Evolutionary conservation across 345 rosid genomes (phyloP), one percentile per base, ranked within the genome.

Genomic region (Salix brachista): DNA sequence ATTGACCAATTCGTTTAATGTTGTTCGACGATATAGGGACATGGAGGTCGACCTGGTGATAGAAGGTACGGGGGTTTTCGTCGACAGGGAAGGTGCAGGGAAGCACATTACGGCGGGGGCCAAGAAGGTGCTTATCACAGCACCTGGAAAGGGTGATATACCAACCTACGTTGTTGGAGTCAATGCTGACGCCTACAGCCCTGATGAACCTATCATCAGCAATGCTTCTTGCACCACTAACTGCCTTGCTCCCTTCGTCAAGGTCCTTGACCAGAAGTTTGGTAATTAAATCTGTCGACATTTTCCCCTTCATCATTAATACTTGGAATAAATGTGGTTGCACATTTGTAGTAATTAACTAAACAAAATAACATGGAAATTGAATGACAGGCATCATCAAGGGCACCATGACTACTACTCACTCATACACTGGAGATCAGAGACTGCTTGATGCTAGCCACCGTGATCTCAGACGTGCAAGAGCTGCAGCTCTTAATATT

Each of bases 191-290:
- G 67, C 70, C 48, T 95, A 95, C 90, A 89, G 19, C 79, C 91
- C 81, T 4, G 86, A 75, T 8, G 99, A 95, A 75, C 81, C 94
- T 68, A 93, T 95, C 81, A 91, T 95, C 87, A 95, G 99, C 89
- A 95, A 93, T 28, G 99, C 99, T 10, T 95, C 99, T 74, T 95
- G 99, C 90, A 95, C 99, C 78, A 95, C 99, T n/a, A 95, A 95
- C 81, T 95, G 99, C 82, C 97, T 95, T 28, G 99, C 99, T 78
- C 99, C 99, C 69, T 95, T 95, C 61, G 99, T 95, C 93, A 95
- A 93, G 91, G 96, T 95, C 85, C 90, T 95, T 61, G 99, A 95
- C 86, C 97, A 91, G 86, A 95, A 95, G 72, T 93, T 93, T 52
- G 99, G 98, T 94, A 87, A 76, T 75, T 72, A 25, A 41, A 61